Evolutionary conservation across 1,284 basidiomycete species (phyloP).

Genomic region (Albatrellus sp.): DNA sequence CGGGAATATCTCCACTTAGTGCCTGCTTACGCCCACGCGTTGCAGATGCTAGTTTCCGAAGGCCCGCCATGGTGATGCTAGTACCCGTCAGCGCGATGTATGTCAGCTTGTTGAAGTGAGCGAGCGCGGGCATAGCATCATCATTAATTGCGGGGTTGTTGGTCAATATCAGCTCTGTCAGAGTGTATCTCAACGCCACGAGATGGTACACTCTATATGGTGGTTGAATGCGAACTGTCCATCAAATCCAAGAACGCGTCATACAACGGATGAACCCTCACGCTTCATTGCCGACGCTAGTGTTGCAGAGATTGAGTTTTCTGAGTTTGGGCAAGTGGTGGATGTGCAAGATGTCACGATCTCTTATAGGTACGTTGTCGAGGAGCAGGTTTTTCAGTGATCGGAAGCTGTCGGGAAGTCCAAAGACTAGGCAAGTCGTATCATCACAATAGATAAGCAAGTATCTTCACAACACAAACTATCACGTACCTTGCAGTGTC

Average conservation of each 20-base stretch:
- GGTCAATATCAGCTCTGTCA: conserved; percentile 37
- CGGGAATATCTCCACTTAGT: conserved; percentile 40
- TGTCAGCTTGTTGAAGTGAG: conserved; percentile 31
- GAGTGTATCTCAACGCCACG: conserved; percentile 36
- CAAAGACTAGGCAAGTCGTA: conserved; percentile 28
- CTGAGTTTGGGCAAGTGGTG: conserved; percentile 39
- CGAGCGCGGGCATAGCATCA: conserved; percentile 40
- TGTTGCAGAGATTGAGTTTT: conserved; percentile 37
- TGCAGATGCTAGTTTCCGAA: conserved; percentile 35
- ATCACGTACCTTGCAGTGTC: conserved; percentile 28
- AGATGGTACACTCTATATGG: conserved; percentile 41
- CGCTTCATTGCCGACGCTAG: conserved; percentile 50
- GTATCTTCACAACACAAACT: conserved; percentile 2
- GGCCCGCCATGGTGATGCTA: conserved; percentile 38
- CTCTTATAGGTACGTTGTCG: conserved; percentile 27
- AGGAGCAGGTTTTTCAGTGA: conserved; percentile 38
- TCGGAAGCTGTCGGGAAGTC: conserved; percentile 35
- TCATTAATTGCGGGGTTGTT: conserved; percentile 40
- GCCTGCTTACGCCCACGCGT: conserved; percentile 22
- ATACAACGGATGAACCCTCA: conserved; percentile 17
- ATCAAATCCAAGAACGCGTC: too few species aligned
- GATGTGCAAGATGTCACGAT: conserved; percentile 37
- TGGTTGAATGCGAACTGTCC: too few species aligned
- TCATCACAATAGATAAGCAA: conserved; percentile 1
- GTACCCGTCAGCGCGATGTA: conserved; percentile 43